Percentiles rank a stretch among this genome's conserved stretches.
These are phyloP conservation scores for Polytrichum commune DNA, from an alignment of 225 moss, liverwort and hornwort species.

Conservation along the genomic window DNA sequence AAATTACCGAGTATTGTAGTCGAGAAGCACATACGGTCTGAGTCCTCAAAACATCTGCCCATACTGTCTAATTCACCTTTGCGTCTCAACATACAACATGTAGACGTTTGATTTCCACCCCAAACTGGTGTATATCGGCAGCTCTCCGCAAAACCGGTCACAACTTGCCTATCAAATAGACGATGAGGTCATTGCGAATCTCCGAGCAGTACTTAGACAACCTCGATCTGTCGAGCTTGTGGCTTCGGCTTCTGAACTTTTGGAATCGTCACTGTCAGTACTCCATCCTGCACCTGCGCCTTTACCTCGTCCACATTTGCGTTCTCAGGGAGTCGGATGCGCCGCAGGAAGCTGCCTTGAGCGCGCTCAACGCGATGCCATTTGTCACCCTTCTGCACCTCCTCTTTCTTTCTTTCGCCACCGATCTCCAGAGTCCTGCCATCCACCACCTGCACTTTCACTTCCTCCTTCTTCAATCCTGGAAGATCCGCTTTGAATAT, in stretches of 20 bases:
- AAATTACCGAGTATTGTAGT: too few species aligned
- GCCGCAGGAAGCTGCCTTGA: slow-evolving; percentile 39
- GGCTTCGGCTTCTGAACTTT: slow-evolving; percentile 43
- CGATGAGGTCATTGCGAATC: too few species aligned
- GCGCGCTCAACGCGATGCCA: slow-evolving; percentile 55
- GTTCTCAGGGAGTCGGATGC: slow-evolving; percentile 47
- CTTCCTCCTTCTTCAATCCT: slow-evolving; percentile 56
- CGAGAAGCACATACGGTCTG: too few species aligned
- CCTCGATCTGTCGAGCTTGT: slow-evolving; percentile 25
- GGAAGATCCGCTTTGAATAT: slow-evolving; percentile 47
- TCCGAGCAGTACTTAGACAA: slow-evolving; percentile 4
- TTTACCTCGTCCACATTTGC: slow-evolving; percentile 27
- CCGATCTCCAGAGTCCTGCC: slow-evolving; percentile 43
- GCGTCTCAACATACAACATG: too few species aligned
- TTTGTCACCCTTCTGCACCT: slow-evolving; percentile 35
- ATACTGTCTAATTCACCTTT: too few species aligned
- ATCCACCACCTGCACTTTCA: slow-evolving; percentile 42
- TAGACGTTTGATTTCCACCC: too few species aligned
- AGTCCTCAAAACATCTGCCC: too few species aligned
- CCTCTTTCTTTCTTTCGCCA: slow-evolving; percentile 50
- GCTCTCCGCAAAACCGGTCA: too few species aligned
- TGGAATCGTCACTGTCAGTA: slow-evolving; percentile 54
- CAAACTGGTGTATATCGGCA: too few species aligned
- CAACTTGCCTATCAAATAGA: too few species aligned
- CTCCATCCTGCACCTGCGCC: slow-evolving; percentile 52